Base-by-base conservation (phyloP, 2,329 filamentous ascomycete genomes). In the Neofusicoccum ribis region DNA sequence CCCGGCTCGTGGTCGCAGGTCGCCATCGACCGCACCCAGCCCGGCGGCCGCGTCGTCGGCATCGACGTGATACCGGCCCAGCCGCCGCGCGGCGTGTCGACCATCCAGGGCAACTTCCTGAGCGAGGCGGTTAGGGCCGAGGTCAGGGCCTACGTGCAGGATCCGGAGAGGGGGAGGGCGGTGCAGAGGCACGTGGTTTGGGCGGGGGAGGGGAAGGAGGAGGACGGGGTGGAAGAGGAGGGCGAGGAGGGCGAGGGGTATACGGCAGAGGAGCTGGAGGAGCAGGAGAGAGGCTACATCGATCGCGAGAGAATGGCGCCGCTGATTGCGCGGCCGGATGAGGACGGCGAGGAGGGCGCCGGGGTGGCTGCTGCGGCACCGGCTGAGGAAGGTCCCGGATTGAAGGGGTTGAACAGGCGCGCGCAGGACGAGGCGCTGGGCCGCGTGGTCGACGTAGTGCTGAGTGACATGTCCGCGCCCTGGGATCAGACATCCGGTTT, bases 391-490 rank as follows among this genome's bases (percentile, higher is more conserved):
- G 14, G 8, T 6, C 23, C 20, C 5, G 41, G 20, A 2, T 68
- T 72, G 63, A 72, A 72, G 64, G 70, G 72, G 64, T 64, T 76
- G 64, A 72, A 74, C 7, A 63, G 70, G 39, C 72, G 71, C 58
- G 73, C 75, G 49, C 72, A 76, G 12, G 78, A 81, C 59, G 70
- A 77, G 39, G 77, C 76, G 65, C 68, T 74, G 51, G 84, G 84
- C 68, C 84, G 85, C 73, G 86, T 86, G 73, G 93, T 97, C 69
- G 92, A 98, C 81, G 87, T 99, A 75, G 92, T 99, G 76, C 83
- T 99, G 76, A 97, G 92, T 88, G 95, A 99, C 86, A 99, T 99
- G 95, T 99, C 89, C 87, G 94, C 85, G 85, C 93, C 95, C 90
- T 97, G 93, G 93, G 84, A 88, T 73, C 91, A 91, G 82, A 91